Conservation (phyloP, 768 basidiomycete genomes). For the Tylopilus subfusipes region DNA sequence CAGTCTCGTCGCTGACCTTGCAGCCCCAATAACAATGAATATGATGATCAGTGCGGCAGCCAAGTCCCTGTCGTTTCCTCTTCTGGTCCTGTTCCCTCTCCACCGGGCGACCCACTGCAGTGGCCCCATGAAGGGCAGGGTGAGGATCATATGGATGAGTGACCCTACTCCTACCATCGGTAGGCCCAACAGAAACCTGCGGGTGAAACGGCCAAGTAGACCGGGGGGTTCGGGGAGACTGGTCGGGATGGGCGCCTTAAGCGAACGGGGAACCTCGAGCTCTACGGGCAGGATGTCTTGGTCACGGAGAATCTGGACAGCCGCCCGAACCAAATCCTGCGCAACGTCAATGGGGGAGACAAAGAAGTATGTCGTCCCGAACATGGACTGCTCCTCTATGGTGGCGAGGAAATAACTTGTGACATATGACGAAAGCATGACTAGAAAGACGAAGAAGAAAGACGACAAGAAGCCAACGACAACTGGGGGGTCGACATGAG, state of each 20-base stretch:
- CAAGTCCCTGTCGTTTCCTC: slow-evolving; percentile 57
- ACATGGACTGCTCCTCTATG: slow-evolving; percentile 52
- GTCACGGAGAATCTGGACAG: slow-evolving; percentile 59
- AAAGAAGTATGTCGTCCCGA: slow-evolving; percentile 35
- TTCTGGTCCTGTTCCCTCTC: slow-evolving; percentile 49
- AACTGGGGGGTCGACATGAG: slow-evolving; percentile 40
- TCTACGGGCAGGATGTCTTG: slow-evolving; percentile 41
- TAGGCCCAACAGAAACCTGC: slow-evolving; percentile 72
- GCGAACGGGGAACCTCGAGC: slow-evolving; percentile 11
- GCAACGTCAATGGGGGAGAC: slow-evolving; percentile 57
- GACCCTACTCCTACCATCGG: slow-evolving; percentile 77
- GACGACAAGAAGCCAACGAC: slow-evolving; percentile 60
- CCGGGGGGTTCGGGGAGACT: slow-evolving; percentile 37
- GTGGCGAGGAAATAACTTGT: slow-evolving; percentile 63
- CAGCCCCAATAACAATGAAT: slow-evolving; percentile 58
- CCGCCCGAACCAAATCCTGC: slow-evolving; percentile 58
- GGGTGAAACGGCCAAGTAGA: slow-evolving; percentile 53
- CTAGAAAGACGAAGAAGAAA: slow-evolving; percentile 59
- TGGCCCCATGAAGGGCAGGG: slow-evolving; percentile 61
- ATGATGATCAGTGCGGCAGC: slow-evolving; percentile 62
- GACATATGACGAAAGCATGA: slow-evolving; percentile 65
- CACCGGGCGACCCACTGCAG: slow-evolving; percentile 69
- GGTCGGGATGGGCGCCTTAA: slow-evolving; percentile 18
- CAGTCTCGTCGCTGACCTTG: slow-evolving; percentile 44
- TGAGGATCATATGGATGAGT: slow-evolving; percentile 66